Percentiles rank a stretch among this genome's conserved stretches.
These are phyloP conservation scores for Talaromyces albobiverticillius DNA, from an alignment of 2,329 filamentous ascomycete genomes.

Conservation along the genomic window DNA sequence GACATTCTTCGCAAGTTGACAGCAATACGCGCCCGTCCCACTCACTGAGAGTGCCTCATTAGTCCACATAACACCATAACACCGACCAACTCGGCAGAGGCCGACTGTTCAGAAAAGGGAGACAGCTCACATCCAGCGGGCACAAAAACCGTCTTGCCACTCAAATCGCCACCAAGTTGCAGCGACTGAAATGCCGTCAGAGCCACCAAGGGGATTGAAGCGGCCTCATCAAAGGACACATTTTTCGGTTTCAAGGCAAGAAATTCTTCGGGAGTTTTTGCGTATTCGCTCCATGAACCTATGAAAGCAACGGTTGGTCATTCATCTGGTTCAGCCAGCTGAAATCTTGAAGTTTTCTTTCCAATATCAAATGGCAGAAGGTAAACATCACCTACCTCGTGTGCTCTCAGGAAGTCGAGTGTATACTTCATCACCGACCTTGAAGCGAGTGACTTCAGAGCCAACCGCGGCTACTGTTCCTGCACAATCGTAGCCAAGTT, in stretches of 20 bases:
- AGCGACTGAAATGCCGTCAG: conserved; percentile 46
- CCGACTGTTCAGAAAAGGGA: too few species aligned
- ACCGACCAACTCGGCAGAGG: too few species aligned
- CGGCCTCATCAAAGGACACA: conserved; percentile 43
- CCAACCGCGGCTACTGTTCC: conserved; percentile 38
- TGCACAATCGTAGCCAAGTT: conserved; percentile 41
- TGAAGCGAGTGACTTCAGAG: conserved; percentile 31
- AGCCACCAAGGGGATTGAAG: conserved; percentile 40
- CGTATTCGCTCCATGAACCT: conserved; percentile 40
- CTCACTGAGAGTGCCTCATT: conserved; percentile 32
- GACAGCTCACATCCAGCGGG: conserved; percentile 39
- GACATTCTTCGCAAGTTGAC: conserved; percentile 51
- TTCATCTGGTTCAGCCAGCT: neutral
- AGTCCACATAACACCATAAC: neutral
- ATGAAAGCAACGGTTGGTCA: neutral
- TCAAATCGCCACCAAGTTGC: conserved; percentile 42
- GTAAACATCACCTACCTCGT: conserved; percentile 25
- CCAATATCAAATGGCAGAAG: neutral
- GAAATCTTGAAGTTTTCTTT: too few species aligned
- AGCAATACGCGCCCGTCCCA: conserved; percentile 44
- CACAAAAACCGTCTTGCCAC: conserved; percentile 52
- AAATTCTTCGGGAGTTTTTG: conserved; percentile 28
- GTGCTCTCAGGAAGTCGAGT: conserved; percentile 28
- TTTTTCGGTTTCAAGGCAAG: conserved; percentile 41
- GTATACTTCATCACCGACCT: conserved; percentile 39